phyloP scores from a whole-genome alignment of 108 stramenopile species.

The Nitzschia sp. region DNA sequence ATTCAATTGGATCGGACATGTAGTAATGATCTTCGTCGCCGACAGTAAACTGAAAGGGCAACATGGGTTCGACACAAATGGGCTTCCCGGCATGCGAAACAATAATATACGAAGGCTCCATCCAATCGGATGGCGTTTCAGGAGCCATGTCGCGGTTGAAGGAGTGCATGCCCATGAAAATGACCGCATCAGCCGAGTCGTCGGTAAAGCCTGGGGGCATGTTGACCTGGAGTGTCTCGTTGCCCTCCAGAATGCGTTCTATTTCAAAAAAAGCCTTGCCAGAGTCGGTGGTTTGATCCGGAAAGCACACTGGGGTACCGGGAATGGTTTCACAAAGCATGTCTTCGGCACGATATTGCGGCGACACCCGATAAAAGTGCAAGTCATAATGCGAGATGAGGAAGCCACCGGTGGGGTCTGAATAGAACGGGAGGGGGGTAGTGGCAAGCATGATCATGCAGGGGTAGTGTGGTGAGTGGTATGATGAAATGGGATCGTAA shows the following conservation, averaged over 20 bases:
- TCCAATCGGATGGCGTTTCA: background rate
- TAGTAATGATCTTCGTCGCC: background rate
- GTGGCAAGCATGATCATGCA: background rate
- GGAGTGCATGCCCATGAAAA: constrained; percentile 2
- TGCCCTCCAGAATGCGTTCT: background rate
- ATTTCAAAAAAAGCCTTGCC: constrained; percentile 4
- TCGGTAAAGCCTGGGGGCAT: background rate
- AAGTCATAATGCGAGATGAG: background rate
- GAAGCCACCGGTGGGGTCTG: background rate
- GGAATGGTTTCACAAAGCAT: background rate
- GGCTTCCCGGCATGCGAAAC: background rate
- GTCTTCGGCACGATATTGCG: background rate
- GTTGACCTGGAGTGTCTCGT: background rate
- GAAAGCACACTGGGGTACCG: background rate
- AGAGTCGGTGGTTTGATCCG: background rate
- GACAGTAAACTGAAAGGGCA: background rate
- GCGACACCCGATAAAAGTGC: background rate
- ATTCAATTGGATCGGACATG: background rate
- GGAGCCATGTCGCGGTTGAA: background rate
- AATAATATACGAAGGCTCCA: background rate
- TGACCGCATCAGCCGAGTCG: background rate
- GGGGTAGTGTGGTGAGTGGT: no score
- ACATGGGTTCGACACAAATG: background rate
- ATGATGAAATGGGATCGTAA: no score
- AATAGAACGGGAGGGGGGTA: background rate